These are phyloP conservation scores for Microdochium bolleyi DNA, from an alignment of 2,329 filamentous ascomycete genomes.

Conservation along the genomic window DNA sequence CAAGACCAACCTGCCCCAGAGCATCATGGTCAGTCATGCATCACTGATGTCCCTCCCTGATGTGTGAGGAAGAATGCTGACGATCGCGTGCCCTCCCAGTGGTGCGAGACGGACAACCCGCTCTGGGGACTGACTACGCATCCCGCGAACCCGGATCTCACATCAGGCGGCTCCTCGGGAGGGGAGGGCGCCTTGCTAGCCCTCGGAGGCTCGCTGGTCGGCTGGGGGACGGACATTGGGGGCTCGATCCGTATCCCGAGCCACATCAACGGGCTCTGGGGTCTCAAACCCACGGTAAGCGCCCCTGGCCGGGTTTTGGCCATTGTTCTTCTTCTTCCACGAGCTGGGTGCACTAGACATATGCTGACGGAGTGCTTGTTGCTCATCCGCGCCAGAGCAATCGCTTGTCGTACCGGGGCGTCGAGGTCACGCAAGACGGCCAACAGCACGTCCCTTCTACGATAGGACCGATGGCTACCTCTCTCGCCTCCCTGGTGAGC, in stretches of 20 bases:
- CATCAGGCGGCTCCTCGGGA: slow-evolving; percentile 22
- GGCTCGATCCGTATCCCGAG: slow-evolving; percentile 40
- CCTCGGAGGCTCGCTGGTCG: slow-evolving; percentile 26
- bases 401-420: slow-evolving; percentile 48
- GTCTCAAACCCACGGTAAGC: slow-evolving; percentile 37
- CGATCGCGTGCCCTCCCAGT: slow-evolving; percentile 18
- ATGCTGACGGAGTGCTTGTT: background rate
- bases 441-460: slow-evolving; percentile 58
- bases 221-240: slow-evolving; percentile 43
- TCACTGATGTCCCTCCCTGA: slow-evolving; percentile 42
- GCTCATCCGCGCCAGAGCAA: slow-evolving; percentile 27
- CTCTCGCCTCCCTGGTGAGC: slow-evolving; percentile 37
- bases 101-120: slow-evolving; percentile 45
- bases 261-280: slow-evolving; percentile 37
- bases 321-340: no score
- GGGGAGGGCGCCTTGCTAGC: slow-evolving; percentile 16
- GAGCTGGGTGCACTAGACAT: no score
- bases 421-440: slow-evolving; percentile 53
- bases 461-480: slow-evolving; percentile 50
- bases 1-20: slow-evolving; percentile 36
- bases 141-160: slow-evolving; percentile 30
- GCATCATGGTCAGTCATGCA: slow-evolving; percentile 16
- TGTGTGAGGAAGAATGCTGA: background rate
- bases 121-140: slow-evolving; percentile 41
- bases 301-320: no score